These are phyloP conservation scores for Aspergillus campestris DNA, from an alignment of 495 filamentous ascomycete genomes.

Conservation along the genomic window DNA sequence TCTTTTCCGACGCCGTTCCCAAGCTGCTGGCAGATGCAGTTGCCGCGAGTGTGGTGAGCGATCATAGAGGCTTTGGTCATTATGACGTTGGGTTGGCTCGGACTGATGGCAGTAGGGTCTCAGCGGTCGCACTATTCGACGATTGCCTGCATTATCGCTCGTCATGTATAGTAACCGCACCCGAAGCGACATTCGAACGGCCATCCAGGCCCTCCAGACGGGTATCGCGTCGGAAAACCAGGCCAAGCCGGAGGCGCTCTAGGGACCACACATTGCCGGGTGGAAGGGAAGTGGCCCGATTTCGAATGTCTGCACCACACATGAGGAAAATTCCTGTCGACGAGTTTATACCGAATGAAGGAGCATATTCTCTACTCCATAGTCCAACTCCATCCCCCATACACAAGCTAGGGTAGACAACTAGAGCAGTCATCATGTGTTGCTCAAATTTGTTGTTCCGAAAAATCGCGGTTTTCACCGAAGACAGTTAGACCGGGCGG, in stretches of 20 bases:
- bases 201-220: conserved; percentile 13
- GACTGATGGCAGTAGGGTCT: conserved; percentile 7
- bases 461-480: conserved; percentile 35
- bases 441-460: conserved; percentile 20
- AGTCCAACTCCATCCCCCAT: too few species aligned
- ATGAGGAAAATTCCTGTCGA: too few species aligned
- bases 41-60: conserved; percentile 11
- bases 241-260: conserved; percentile 7
- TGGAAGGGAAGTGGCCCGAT: background rate
- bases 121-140: conserved; percentile 18
- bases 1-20: conserved; percentile 11
- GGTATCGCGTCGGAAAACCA: conserved; percentile 10
- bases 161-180: conserved; percentile 9
- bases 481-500: conserved; percentile 18
- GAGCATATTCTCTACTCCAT: too few species aligned
- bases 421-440: conserved; percentile 1
- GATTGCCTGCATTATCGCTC: conserved; percentile 14
- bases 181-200: conserved; percentile 11
- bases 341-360: too few species aligned
- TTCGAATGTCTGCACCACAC: background rate
- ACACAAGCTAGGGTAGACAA: too few species aligned
- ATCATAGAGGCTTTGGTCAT: background rate
- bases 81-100: background rate
- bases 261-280: background rate
- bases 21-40: conserved; percentile 13